Evolutionary conservation across 805 yeast species (phyloP).

Genomic region (Pichia kluyveri): DNA sequence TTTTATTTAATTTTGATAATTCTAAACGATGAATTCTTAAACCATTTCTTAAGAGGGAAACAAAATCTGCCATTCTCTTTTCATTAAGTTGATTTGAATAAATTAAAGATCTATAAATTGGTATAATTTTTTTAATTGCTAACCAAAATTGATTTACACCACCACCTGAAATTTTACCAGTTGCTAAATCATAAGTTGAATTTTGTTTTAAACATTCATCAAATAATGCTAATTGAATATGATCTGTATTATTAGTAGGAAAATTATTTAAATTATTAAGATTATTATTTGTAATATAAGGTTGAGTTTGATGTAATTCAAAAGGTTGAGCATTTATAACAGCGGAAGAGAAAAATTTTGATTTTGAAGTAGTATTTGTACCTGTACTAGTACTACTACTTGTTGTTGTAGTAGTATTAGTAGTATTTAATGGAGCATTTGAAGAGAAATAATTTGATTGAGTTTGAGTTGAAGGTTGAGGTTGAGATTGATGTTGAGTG

Average conservation of each 20-base stretch:
- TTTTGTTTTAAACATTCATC: constrained; percentile 38
- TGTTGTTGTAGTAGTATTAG: constrained; percentile 40
- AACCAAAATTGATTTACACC: constrained; percentile 42
- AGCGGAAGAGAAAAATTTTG: constrained; percentile 11
- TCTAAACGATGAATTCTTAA: constrained; percentile 47
- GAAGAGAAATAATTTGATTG: not conserved
- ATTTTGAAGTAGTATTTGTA: constrained; percentile 28
- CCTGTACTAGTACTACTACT: constrained; percentile 12
- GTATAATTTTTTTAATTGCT: constrained; percentile 42
- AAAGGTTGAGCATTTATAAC: not conserved
- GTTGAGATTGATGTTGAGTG: not conserved
- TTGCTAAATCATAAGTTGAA: constrained; percentile 28
- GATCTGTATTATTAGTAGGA: not conserved
- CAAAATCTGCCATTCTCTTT: constrained; percentile 38
- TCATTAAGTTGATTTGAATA: constrained; percentile 39
- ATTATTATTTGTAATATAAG: constrained; percentile 13
- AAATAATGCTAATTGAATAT: constrained; percentile 19
- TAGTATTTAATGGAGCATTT: not conserved
- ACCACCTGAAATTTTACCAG: constrained; percentile 30
- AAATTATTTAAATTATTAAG: not conserved
- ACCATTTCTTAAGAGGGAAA: constrained; percentile 46
- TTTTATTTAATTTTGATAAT: constrained; percentile 44
- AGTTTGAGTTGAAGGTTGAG: not conserved
- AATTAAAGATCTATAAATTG: constrained; percentile 37
- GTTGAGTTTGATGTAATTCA: constrained; percentile 23